phyloP scores from a whole-genome alignment of 805 yeast species.

The Saccharomyces paradoxus region DNA sequence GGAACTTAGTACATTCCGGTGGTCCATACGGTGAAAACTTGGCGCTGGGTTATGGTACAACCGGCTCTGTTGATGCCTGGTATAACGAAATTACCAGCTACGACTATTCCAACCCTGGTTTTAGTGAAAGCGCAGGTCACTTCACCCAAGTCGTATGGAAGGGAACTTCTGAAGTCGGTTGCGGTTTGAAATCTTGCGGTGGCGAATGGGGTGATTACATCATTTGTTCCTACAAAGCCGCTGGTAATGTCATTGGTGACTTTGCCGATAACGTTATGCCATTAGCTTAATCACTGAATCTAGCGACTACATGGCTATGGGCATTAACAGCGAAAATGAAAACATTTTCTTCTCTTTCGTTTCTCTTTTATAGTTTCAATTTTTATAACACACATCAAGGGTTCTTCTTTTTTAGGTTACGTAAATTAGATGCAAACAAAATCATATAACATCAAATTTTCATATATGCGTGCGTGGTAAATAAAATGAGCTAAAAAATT shows the following conservation, averaged over 20 bases:
- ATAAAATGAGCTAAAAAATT: not conserved
- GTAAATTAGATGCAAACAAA: not conserved
- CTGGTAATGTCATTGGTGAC: conserved; percentile 45
- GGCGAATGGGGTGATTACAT: conserved; percentile 35
- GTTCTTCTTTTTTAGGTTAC: not conserved
- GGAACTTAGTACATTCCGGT: conserved; percentile 52
- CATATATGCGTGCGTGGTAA: not conserved
- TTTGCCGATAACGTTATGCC: conserved; percentile 32
- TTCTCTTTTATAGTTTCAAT: not conserved
- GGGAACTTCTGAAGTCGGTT: conserved; percentile 50
- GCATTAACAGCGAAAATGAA: not conserved
- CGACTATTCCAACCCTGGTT: conserved; percentile 32
- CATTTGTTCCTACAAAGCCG: conserved; percentile 57
- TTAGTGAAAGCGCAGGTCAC: conserved; percentile 44
- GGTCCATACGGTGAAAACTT: conserved; percentile 62
- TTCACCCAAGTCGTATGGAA: conserved; percentile 74
- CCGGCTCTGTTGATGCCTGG: conserved; percentile 56
- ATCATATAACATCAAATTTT: not conserved
- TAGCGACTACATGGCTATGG: not conserved
- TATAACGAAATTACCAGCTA: conserved; percentile 53
- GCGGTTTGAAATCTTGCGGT: conserved; percentile 33
- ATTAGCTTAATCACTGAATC: not conserved
- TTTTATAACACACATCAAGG: not conserved
- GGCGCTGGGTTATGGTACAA: conserved; percentile 46
- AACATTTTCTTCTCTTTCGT: not conserved